phyloP scores from a whole-genome alignment of 805 yeast species.

The Spathaspora sp. region DNA sequence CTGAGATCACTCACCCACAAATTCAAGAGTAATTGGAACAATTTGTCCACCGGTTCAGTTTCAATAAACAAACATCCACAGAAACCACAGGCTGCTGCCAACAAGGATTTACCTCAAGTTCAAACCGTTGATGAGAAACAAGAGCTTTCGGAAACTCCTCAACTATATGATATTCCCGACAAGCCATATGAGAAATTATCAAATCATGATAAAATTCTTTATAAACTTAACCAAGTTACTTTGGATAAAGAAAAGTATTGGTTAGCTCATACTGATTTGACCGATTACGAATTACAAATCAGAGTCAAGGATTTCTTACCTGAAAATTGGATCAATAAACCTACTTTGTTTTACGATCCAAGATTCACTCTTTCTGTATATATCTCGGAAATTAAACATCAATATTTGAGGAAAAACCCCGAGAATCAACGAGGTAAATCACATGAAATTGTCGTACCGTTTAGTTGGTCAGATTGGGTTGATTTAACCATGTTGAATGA shows the following conservation, averaged over 20 bases:
- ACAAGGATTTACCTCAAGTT: constrained; percentile 2
- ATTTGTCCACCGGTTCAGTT: not conserved
- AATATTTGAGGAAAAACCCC: constrained; percentile 10
- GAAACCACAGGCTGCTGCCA: constrained; percentile 2
- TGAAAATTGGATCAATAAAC: constrained; percentile 16
- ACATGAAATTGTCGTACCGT: constrained; percentile 22
- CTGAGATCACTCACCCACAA: constrained; percentile 1
- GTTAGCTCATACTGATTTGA: constrained; percentile 23
- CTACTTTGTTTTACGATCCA: constrained; percentile 45
- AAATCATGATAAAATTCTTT: constrained; percentile 13
- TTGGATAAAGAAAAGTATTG: constrained; percentile 20
- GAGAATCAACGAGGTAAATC: constrained; percentile 25
- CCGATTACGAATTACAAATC: constrained; percentile 15
- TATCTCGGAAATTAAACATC: constrained; percentile 35
- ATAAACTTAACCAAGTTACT: constrained; percentile 17
- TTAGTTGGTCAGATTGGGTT: constrained; percentile 56
- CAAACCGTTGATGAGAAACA: not conserved
- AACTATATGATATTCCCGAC: constrained; percentile 13
- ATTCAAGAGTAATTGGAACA: constrained; percentile 2
- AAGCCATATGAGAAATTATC: constrained; percentile 13
- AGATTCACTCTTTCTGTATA: constrained; percentile 51
- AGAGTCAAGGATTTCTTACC: constrained; percentile 14
- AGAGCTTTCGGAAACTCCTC: not conserved
- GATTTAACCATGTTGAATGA: constrained; percentile 41
- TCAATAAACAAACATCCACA: constrained; percentile 1